These are phyloP conservation scores for Russula vinacea DNA, from an alignment of 768 basidiomycete genomes.

Conservation along the genomic window DNA sequence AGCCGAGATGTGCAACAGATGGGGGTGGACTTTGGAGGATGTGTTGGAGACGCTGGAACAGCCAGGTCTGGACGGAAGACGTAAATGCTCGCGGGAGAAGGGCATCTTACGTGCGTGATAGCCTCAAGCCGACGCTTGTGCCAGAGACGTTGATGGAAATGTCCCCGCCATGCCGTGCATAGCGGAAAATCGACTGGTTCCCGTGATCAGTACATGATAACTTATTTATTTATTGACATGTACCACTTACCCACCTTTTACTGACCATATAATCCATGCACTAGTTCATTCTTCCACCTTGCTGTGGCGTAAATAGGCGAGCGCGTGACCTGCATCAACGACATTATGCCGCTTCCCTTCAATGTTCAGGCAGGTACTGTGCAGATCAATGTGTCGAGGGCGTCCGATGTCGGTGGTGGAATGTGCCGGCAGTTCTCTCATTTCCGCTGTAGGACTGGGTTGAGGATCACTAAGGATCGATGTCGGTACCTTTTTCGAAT, in stretches of 20 bases:
- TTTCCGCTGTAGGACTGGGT: conserved; percentile 12
- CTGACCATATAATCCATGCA: conserved; percentile 10
- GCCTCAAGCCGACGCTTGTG: conserved; percentile 19
- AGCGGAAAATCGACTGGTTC: conserved; percentile 28
- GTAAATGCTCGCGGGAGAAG: conserved; percentile 28
- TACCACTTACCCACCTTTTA: conserved; percentile 17
- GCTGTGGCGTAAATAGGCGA: conserved; percentile 9
- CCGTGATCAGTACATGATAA: conserved; percentile 25
- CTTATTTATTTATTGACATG: conserved; percentile 22
- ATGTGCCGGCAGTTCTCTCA: conserved; percentile 21
- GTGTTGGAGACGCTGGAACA: conserved; percentile 27
- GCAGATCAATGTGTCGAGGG: conserved; percentile 2
- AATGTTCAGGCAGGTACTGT: background rate
- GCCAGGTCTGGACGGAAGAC: conserved; percentile 25
- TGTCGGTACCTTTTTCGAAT: conserved; percentile 17
- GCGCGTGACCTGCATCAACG: conserved; percentile 7
- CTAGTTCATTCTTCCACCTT: background rate
- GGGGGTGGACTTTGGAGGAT: conserved; percentile 29
- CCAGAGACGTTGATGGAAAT: conserved; percentile 18
- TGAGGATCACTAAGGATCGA: background rate
- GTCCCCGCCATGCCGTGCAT: conserved; percentile 26
- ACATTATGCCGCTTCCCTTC: conserved; percentile 7
- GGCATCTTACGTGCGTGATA: conserved; percentile 27
- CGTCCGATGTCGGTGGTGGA: conserved; percentile 12
- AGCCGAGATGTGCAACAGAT: conserved; percentile 26